phyloP scores from a whole-genome alignment of 2,329 filamentous ascomycete genomes.

The Microascus cirrosus region DNA sequence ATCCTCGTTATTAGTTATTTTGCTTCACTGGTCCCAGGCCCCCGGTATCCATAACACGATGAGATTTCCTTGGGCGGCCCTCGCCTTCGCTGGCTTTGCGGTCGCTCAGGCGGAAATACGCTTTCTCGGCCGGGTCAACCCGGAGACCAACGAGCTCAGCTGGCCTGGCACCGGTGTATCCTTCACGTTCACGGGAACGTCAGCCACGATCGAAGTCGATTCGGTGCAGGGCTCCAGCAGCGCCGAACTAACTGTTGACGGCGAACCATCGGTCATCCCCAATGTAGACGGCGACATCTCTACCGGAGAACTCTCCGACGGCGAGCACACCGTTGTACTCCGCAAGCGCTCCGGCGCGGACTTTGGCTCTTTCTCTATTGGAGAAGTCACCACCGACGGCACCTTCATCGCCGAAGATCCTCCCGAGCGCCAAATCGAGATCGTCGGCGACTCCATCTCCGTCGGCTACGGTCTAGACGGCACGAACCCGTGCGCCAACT shows the following conservation, averaged over 20 bases:
- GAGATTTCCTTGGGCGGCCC: not conserved
- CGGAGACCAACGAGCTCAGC: conserved; percentile 27
- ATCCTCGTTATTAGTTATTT: not conserved
- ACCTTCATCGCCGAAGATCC: conserved; percentile 10
- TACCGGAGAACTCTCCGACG: conserved; percentile 16
- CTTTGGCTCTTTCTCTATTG: conserved; percentile 13
- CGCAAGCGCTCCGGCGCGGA: conserved; percentile 26
- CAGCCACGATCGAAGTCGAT: conserved; percentile 21
- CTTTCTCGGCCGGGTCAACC: conserved; percentile 28
- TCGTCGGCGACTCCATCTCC: conserved; percentile 32
- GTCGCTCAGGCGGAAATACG: conserved; percentile 3
- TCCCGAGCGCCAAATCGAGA: conserved; percentile 24
- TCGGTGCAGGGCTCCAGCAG: conserved; percentile 19
- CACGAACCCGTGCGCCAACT: conserved; percentile 24
- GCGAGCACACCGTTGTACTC: conserved; percentile 22
- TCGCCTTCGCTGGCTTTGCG: not conserved
- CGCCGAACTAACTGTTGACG: conserved; percentile 21
- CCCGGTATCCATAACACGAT: not conserved
- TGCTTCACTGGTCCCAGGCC: not conserved
- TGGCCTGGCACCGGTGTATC: conserved; percentile 30
- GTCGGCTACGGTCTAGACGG: conserved; percentile 32
- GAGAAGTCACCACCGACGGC: conserved; percentile 14
- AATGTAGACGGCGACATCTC: conserved; percentile 17
- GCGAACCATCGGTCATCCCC: conserved; percentile 14
- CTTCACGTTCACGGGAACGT: conserved; percentile 26